Evolutionary conservation across 2,329 filamentous ascomycete genomes (phyloP), one percentile per base, ranked within the genome.

Genomic region (Hymenoscyphus scutula): DNA sequence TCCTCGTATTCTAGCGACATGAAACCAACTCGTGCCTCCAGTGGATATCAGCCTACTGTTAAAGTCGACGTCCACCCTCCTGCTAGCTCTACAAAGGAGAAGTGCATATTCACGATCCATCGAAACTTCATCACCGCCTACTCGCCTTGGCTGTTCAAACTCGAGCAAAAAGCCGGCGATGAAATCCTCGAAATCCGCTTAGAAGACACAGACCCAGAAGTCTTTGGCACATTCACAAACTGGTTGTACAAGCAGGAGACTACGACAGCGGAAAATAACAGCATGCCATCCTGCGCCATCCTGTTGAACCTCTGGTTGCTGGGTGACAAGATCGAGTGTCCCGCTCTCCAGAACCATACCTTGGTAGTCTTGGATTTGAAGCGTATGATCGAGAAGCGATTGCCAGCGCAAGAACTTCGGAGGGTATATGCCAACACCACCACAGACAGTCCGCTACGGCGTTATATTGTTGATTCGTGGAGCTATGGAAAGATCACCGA

Each of bases 91-190:
- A 6, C n/a, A 17, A 51, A 51, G 3, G 25, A 51, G n/a, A 51
- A 51, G n/a, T n/a, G 25, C 19, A 51, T 27, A 8, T 51, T 51
- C 45, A 27, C 25, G 3, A 3, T 51, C 25, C 45, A 51, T 13
- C 13, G 45, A 23, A 51, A 51, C 45, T 51, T 51, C 45, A 19
- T 51, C 45, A 51, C 19, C n/a, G n/a, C 25, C 45, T 51, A 51
- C 45, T 23, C 19, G 6, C 45, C 45, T 3, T 51, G 25, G n/a
- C 25, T 51, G 3, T 51, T 51, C 45, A 51, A 51, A 25, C 8
- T 23, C 7, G 45, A 27, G 25, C 45, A 51, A 19, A 51, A 19
- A 27, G n/a, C n/a, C 6, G 32, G 32, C 3, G 15, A 37, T 13
- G 34, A 37, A 1, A 37, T 37, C 13, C 13, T 37, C 34, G 45